Base-by-base conservation (phyloP, 345 rosid species). In the Linum tenue region DNA sequence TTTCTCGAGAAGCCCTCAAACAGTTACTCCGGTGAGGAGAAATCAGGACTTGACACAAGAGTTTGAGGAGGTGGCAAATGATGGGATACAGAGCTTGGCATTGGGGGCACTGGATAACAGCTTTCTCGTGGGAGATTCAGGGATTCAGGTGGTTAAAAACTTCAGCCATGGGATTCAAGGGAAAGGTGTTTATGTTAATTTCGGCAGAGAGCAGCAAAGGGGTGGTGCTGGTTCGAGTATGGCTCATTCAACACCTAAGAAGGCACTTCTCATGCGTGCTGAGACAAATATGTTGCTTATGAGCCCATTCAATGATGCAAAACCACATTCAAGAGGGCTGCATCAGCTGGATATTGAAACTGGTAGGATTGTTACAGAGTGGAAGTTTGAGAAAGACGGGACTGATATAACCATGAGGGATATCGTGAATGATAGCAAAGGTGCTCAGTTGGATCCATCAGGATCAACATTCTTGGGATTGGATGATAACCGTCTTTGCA, bases 281-380 rank as follows among this genome's bases (percentile, higher is more conserved):
- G 99, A 94, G 82, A 94, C 95, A 58, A 94, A 85, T 64, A 91
- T 94, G 99, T 65, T 94, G 72, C 88, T 94, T 67, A 90, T 94
- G 99, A 94, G 97, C 76, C 99, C 99, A 3, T 66, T 80, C 69
- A 81, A 74, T 48, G 92, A 83, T 66, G 84, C 77, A 64, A 82
- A 82, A 65, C 85, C 84, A 69, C 91, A 86, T 59, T 71, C 90
- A 6, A 80, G 77, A 37, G 97, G 97, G 39, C 73, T 94, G 64
- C 99, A 94, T 80, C 99, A 91, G 83, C 95, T 94, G 58, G 97
- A 94, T 68, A 94, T 94, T 60, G 99, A 91, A 67, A 86, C 99
- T 0, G 97, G 97, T 55, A 90, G 84, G 81, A 82, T 94, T 71
- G 90, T 94, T 39, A 77, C 96, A 0, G 82, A 90, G 76, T 94